Evolutionary conservation across 345 rosid species (phyloP), one percentile per base, ranked within the genome.

Genomic region (Brassica nigra): DNA sequence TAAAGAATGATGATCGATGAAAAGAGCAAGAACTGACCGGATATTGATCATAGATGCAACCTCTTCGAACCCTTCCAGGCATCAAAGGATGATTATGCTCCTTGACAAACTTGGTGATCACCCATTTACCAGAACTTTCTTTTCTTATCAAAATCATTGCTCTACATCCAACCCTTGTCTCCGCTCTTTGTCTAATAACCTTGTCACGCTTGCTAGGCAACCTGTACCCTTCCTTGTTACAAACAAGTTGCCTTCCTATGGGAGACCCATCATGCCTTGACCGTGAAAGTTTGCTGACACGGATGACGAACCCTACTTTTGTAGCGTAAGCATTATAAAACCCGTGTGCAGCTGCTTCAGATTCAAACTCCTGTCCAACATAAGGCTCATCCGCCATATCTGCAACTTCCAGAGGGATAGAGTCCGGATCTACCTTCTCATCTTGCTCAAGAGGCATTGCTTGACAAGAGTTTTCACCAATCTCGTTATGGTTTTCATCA

Each of bases 131-230:
- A 6, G 97, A 89, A 68, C 84, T 86, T n/a, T 89, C 89, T 89
- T 90, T 96, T 77, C 99, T 90, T 82, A 93, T 97, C 84, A 96
- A 86, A 76, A 96, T 84, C 99, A 96, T 96, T 52, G 98, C 99
- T 88, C 97, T 86, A 85, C 99, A 96, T 54, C 99, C 99, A 71
- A 96, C 98, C 68, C 99, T 88, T 0, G 99, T 96, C 80, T 96
- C 99, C 6, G 87, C 95, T 82, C 98, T 88, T 87, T 96, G 99
- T 70, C 99, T 90, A 30, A 96, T 93, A 71, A 93, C 88, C 71
- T 92, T 96, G 66, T 96, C 99, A 8, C 97, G 91, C 74, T 92
- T 96, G 83, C 90, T 95, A 29, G 97, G 94, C 87, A 91, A 86
- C 85, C 99, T 88, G 62, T 84, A 90, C 11, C 99, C 99, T 80